A percentile compares a stretch with the other conserved stretches of the same genome.
These are phyloP conservation scores for Calonectria ilicicola DNA, from an alignment of 2,329 filamentous ascomycete genomes.

Conservation along the genomic window DNA sequence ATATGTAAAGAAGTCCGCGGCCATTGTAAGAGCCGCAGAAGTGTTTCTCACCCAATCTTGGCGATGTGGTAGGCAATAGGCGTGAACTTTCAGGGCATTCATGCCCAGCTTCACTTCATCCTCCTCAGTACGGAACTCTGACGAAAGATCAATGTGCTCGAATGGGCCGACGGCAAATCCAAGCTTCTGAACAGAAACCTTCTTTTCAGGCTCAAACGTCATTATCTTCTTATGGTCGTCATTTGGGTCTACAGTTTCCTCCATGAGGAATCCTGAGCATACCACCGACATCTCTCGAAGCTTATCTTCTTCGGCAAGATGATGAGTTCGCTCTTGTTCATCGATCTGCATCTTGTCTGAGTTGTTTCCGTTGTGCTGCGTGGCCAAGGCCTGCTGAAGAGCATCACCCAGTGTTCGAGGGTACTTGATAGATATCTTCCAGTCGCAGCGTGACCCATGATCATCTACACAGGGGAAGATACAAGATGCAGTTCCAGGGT, in stretches of 20 bases:
- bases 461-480: constrained; percentile 96
- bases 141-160: constrained; percentile 87
- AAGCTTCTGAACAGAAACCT: constrained; percentile 87
- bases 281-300: constrained; percentile 89
- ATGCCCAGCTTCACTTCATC: constrained; percentile 91
- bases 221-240: constrained; percentile 89
- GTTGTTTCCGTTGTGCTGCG: constrained; percentile 52
- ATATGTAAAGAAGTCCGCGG: constrained; percentile 91
- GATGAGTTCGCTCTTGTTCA: constrained; percentile 53
- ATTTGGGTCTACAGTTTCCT: constrained; percentile 81
- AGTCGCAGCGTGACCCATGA: constrained; percentile 81
- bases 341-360: constrained; percentile 54
- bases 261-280: constrained; percentile 89
- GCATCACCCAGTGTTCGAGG: constrained; percentile 89
- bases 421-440: constrained; percentile 89
- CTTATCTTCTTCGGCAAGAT: constrained; percentile 82
- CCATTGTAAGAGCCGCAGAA: constrained; percentile 84
- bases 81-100: constrained; percentile 89
- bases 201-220: constrained; percentile 81
- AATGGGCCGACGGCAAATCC: constrained; percentile 96
- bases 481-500: constrained; percentile 83
- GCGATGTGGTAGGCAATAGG: constrained; percentile 89
- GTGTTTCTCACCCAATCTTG: constrained; percentile 87
- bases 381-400: constrained; percentile 61
- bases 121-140: constrained; percentile 88